Evolutionary conservation across 2,329 filamentous ascomycete species (phyloP).

Genomic region (Corynespora cassiicola): DNA sequence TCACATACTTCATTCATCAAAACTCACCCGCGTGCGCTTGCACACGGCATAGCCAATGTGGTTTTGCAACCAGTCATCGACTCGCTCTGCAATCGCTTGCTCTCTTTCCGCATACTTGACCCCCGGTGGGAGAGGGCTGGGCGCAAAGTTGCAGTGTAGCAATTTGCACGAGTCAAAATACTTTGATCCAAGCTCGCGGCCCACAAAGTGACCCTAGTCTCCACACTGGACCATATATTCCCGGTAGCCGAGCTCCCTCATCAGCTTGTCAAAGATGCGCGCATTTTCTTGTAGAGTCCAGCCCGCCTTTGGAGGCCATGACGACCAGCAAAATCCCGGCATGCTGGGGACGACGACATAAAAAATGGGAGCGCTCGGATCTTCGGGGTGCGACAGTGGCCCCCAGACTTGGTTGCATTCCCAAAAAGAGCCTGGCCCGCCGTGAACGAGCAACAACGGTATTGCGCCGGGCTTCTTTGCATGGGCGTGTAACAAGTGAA

Average conservation of each 20-base stretch:
- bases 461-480: conserved; percentile 44
- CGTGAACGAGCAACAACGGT: conserved; percentile 51
- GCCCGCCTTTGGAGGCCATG: conserved; percentile 19
- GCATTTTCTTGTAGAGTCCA: conserved; percentile 55
- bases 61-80: conserved; percentile 43
- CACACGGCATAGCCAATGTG: conserved; percentile 52
- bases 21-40: no score
- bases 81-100: conserved; percentile 30
- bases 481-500: conserved; percentile 50
- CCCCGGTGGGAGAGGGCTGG: conserved; percentile 41
- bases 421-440: conserved; percentile 55
- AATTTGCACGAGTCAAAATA: conserved; percentile 46
- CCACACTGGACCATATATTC: conserved; percentile 48
- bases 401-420: no score
- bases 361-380: conserved; percentile 48
- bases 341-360: conserved; percentile 65
- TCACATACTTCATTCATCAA: no score
- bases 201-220: conserved; percentile 51
- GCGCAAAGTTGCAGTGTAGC: conserved; percentile 52
- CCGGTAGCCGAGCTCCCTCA: conserved; percentile 48
- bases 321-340: conserved; percentile 44
- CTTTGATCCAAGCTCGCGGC: conserved; percentile 45
- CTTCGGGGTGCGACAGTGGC: conserved; percentile 37
- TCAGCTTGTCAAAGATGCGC: conserved; percentile 32
- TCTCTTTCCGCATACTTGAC: conserved; percentile 41